Evolutionary conservation across 2,329 filamentous ascomycete genomes (phyloP).

Genomic region (Chaetomium sp.): DNA sequence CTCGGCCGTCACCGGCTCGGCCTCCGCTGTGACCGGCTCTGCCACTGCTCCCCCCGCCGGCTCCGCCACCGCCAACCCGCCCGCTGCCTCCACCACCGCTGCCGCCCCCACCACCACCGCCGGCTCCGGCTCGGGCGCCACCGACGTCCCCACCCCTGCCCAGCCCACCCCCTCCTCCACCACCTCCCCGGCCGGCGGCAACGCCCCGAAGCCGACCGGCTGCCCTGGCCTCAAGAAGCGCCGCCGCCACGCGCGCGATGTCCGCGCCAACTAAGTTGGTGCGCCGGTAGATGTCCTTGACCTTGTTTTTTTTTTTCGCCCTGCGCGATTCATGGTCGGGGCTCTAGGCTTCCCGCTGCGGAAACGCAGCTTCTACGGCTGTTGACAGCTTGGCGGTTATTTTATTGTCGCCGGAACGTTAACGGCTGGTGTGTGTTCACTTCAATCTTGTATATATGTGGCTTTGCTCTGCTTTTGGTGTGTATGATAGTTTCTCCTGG

Average conservation of each 20-base stretch:
- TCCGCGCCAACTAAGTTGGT: constrained; percentile 4
- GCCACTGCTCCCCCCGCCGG: constrained; percentile 20
- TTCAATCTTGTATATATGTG: constrained; percentile 12
- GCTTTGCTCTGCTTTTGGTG: constrained; percentile 9
- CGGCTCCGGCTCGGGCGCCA: not conserved
- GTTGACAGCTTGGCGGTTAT: not conserved
- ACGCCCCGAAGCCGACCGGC: constrained; percentile 20
- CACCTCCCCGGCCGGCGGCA: not conserved
- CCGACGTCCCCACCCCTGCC: not conserved
- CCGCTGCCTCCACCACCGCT: constrained; percentile 13
- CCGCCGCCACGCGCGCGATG: constrained; percentile 24
- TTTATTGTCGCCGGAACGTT: not conserved
- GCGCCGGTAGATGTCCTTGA: not conserved
- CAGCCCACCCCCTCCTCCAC: constrained; percentile 3
- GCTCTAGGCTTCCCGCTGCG: too few species aligned
- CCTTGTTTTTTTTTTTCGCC: not conserved
- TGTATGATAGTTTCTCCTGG: constrained; percentile 7
- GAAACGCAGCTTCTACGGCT: not conserved
- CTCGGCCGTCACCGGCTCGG: constrained; percentile 29
- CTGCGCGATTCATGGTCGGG: not conserved
- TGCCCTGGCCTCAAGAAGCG: constrained; percentile 23
- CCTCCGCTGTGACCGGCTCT: constrained; percentile 31
- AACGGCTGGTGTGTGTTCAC: not conserved
- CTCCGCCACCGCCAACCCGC: constrained; percentile 13
- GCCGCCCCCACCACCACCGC: constrained; percentile 18